A percentile compares a stretch with the other conserved stretches of the same genome.
Evolutionary conservation across 2,329 filamentous ascomycete species (phyloP).

Genomic region (Ceratocystis albifundus): DNA sequence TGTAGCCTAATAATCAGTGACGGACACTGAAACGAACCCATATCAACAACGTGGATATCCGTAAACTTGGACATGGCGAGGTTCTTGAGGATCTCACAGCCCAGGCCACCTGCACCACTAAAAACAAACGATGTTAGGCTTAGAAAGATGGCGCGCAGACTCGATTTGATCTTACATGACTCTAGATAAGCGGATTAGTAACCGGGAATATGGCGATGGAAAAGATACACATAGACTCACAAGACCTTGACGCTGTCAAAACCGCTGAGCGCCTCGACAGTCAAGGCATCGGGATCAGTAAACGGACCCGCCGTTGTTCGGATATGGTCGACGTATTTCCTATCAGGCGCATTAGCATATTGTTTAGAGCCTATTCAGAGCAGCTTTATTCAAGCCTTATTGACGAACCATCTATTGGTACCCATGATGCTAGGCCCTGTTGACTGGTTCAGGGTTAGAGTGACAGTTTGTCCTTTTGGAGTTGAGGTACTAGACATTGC

Average conservation of each 20-base stretch:
- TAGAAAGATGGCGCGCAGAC: conserved; percentile 24
- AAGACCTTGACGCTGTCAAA: conserved; percentile 65
- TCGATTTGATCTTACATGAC: conserved; percentile 36
- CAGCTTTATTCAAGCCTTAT: neutral
- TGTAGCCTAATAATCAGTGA: neutral
- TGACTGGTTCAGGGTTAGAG: conserved; percentile 20
- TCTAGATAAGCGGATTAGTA: conserved; percentile 29
- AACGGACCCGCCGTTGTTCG: conserved; percentile 68
- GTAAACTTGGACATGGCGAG: conserved; percentile 91
- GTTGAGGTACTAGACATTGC: conserved; percentile 6
- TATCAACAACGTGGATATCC: conserved; percentile 97
- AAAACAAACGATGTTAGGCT: conserved; percentile 24
- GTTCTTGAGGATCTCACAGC: conserved; percentile 95
- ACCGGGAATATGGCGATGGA: neutral
- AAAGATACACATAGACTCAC: conserved; percentile 36
- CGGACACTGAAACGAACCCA: conserved; percentile 48
- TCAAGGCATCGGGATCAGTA: conserved; percentile 51
- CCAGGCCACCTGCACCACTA: conserved; percentile 84
- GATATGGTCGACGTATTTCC: conserved; percentile 75
- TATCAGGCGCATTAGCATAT: conserved; percentile 31
- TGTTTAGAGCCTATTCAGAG: neutral
- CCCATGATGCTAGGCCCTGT: neutral
- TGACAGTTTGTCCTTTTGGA: conserved; percentile 15
- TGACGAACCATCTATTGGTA: conserved; percentile 12
- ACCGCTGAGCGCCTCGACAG: conserved; percentile 41